phyloP scores from a whole-genome alignment of 768 basidiomycete species.

The Leccinum subgranulosum region DNA sequence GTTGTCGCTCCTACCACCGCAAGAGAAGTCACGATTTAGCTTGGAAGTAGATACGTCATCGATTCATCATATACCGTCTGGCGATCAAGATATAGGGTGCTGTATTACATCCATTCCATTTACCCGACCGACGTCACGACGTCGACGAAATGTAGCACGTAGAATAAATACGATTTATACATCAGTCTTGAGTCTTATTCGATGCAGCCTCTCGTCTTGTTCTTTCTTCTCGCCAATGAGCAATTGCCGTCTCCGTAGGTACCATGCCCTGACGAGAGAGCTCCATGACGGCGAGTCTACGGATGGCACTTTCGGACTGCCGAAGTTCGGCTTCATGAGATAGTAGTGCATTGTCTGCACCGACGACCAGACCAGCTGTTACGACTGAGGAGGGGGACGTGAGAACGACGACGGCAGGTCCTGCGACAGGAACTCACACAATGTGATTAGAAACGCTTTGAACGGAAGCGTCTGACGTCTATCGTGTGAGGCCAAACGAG shows the following conservation, averaged over 20 bases:
- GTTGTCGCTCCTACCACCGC: slow-evolving; percentile 10
- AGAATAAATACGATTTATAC: slow-evolving; percentile 7
- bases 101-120: slow-evolving; percentile 12
- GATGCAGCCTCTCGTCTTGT: slow-evolving; percentile 16
- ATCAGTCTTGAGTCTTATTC: neutral
- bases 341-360: slow-evolving; percentile 74
- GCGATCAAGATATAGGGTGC: slow-evolving; percentile 10
- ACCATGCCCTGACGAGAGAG: slow-evolving; percentile 72
- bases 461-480: slow-evolving; percentile 80
- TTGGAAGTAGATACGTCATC: slow-evolving; percentile 9
- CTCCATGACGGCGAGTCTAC: slow-evolving; percentile 71
- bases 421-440: slow-evolving; percentile 45
- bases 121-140: neutral
- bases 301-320: slow-evolving; percentile 61
- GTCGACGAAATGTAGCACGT: slow-evolving; percentile 10
- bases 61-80: neutral
- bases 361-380: slow-evolving; percentile 65
- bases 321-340: slow-evolving; percentile 67
- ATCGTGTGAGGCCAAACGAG: neutral
- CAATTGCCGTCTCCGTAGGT: slow-evolving; percentile 80
- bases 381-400: slow-evolving; percentile 41
- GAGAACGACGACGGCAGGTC: neutral
- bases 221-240: slow-evolving; percentile 66
- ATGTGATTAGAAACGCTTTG: slow-evolving; percentile 75
- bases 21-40: slow-evolving; percentile 11